Evolutionary conservation across 2,329 filamentous ascomycete genomes (phyloP), one percentile per base, ranked within the genome.

Genomic region (Pezicula radicicola): DNA sequence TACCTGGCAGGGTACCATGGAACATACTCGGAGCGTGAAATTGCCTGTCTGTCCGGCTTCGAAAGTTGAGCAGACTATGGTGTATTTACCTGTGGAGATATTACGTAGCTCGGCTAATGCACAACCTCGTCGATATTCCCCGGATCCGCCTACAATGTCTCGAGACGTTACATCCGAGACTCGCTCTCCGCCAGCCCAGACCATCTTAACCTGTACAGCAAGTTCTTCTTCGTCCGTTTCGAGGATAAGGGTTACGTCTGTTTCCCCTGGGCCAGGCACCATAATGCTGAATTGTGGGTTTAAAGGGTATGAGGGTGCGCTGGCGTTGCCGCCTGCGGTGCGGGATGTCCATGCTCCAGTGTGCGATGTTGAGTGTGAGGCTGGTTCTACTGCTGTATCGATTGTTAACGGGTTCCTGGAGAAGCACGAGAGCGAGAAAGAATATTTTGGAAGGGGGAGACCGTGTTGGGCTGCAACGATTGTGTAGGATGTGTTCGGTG

Each of bases 11-110:
- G 78, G 74, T 2, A 72, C 66, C 49, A 79, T 82, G 33, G 87
- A 85, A 44, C 85, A 84, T n/a, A 97, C 77, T 51, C 84, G 82
- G 8, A 99, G 75, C 1, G 78, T 82, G 64, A 95, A 97, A 46
- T 78, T 77, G 3, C 88, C 89, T 1, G 83, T 75, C 64, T 95
- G 89, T 8, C 87, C 87, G 0, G 87, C 79, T 56, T 96, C 91
- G 67, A 95, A 97, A 0, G 93, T 96, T 2, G 91, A 96, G 66
- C 88, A 93, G 6, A 97, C 87, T 51, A 96, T 78, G 0, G 90
- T 97, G 68, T 97, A 99, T 0, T 77, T 77, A 0, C 93, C 93
- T 1, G 82, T 73, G 37, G 85, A 83, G 16, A 96, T 18, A 73
- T 57, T 63, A 63, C 68, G 59, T 6, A 81, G 72, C 55, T 89